These are phyloP conservation scores for Schrenkiella parvula DNA, from an alignment of 345 rosid genomes.

Conservation along the genomic window DNA sequence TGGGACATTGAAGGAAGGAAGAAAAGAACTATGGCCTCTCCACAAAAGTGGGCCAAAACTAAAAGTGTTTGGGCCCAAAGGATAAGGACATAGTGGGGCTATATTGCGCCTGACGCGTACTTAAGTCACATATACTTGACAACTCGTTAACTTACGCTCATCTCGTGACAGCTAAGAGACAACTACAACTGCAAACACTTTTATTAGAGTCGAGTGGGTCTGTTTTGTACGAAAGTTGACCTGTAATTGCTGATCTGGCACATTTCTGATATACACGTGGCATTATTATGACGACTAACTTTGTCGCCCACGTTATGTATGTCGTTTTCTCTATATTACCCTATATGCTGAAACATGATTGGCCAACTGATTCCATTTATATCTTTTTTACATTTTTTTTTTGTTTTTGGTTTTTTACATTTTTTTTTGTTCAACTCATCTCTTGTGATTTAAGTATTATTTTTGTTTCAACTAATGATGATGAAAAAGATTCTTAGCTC, in stretches of 20 bases:
- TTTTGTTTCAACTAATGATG: neutral
- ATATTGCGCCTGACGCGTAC: slow-evolving; percentile 14
- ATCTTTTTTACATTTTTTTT: neutral
- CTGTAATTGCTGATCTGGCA: slow-evolving; percentile 16
- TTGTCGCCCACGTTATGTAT: slow-evolving; percentile 25
- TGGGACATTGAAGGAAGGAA: neutral
- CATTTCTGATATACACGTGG: slow-evolving; percentile 17
- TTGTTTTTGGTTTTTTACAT: neutral
- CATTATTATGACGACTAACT: slow-evolving; percentile 16
- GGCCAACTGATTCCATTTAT: slow-evolving; percentile 25
- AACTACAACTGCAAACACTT: slow-evolving; percentile 7
- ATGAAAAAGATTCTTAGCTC: neutral
- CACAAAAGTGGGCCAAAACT: slow-evolving; percentile 26
- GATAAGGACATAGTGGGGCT: slow-evolving; percentile 15
- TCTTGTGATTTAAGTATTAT: neutral
- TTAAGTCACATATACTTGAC: neutral
- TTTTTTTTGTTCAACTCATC: neutral
- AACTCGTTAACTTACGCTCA: slow-evolving; percentile 24
- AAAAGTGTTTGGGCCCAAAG: slow-evolving; percentile 27
- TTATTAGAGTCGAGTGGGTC: slow-evolving; percentile 6
- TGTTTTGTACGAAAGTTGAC: slow-evolving; percentile 24
- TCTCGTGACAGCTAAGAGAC: slow-evolving; percentile 36
- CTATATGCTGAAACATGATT: slow-evolving; percentile 19
- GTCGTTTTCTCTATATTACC: slow-evolving; percentile 6
- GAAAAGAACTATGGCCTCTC: neutral